Percentiles rank a stretch among this genome's conserved stretches.
phyloP scores from a whole-genome alignment of 2,329 filamentous ascomycete species.

The Fusarium nodosum region DNA sequence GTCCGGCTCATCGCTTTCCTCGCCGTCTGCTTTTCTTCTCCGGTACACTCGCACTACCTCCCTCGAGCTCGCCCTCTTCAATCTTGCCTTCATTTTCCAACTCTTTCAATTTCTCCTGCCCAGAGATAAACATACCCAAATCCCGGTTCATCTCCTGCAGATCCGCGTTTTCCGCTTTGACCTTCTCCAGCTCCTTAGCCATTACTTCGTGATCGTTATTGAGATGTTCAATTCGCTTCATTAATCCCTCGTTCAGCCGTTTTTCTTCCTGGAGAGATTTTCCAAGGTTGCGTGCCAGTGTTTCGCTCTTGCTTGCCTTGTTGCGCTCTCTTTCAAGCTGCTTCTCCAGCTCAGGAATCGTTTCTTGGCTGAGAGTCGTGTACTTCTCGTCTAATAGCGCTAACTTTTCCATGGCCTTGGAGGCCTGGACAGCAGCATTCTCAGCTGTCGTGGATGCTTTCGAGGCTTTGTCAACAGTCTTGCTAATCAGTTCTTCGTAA shows the following conservation, averaged over 20 bases:
- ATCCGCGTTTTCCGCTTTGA: conserved; percentile 76
- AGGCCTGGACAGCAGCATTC: conserved; percentile 66
- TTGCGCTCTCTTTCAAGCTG: conserved; percentile 77
- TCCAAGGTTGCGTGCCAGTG: conserved; percentile 80
- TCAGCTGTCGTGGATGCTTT: conserved; percentile 78
- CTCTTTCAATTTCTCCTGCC: conserved; percentile 82
- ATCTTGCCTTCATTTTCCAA: conserved; percentile 71
- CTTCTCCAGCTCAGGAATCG: conserved; percentile 77
- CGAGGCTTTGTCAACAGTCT: conserved; percentile 89
- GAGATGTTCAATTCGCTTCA: conserved; percentile 84
- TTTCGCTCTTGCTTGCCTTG: conserved; percentile 78
- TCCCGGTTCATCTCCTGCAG: conserved; percentile 89
- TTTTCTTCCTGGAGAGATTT: conserved; percentile 89
- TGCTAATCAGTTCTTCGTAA: conserved; percentile 91
- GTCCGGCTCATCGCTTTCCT: conserved; percentile 54
- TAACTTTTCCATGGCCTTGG: conserved; percentile 64
- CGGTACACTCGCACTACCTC: conserved; percentile 77
- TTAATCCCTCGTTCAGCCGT: conserved; percentile 81
- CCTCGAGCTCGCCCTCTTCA: conserved; percentile 79
- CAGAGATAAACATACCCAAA: conserved; percentile 87
- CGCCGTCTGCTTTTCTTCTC: conserved; percentile 70
- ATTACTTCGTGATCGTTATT: conserved; percentile 72
- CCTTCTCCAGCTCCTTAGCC: conserved; percentile 67
- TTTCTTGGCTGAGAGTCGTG: conserved; percentile 65
- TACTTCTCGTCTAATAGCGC: conserved; percentile 62